Base-by-base conservation (phyloP, 345 rosid species). In the Carallia brachiata region DNA sequence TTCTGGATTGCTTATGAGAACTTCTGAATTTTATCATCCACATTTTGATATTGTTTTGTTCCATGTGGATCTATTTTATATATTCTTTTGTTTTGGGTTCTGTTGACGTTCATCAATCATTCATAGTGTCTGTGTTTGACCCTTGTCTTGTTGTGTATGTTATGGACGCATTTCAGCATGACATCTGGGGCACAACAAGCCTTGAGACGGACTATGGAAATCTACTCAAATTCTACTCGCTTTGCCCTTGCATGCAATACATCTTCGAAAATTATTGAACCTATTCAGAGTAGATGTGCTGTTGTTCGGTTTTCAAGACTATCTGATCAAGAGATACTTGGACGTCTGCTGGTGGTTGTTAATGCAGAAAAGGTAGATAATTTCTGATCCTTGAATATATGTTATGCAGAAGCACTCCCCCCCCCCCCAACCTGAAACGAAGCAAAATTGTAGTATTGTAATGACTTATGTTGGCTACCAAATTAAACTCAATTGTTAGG, bases 121-220 rank as follows among this genome's bases (percentile, higher is more conserved):
- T 61, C 34, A 34, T 36, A 32, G 5, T 36, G 9, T 44, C 36
- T 12, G 6, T 44, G 13, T 39, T 40, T 58, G 27, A 31, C 31
- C 7, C 4, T 6, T 6, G 61, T 61, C 36, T 8, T 28, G 23
- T 39, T 61, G 40, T 55, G 7, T 36, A 17, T 52, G 30, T 8
- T 52, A 31, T 66, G 32, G 30, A 31, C 44, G 52, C 44, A 68
- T 34, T 58, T 59, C 75, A 95, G 98, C 83, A 95, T 92, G 98
- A 95, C 99, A 70, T 85, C 98, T 72, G 99, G 96, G 80, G 97
- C 99, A 52, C 97, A 92, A 67, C 99, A 95, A 86, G 98, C 98
- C 6, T 79, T 95, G 77, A 89, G 98, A 89, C 84, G 97, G 52
- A 92, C 98, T 17, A 95, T 95, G 88, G 99, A 95, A 82, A 92